Percentiles rank a stretch among this genome's conserved stretches.
Conservation (phyloP, 2,329 filamentous ascomycete genomes). For the Alternaria brassicicola region DNA sequence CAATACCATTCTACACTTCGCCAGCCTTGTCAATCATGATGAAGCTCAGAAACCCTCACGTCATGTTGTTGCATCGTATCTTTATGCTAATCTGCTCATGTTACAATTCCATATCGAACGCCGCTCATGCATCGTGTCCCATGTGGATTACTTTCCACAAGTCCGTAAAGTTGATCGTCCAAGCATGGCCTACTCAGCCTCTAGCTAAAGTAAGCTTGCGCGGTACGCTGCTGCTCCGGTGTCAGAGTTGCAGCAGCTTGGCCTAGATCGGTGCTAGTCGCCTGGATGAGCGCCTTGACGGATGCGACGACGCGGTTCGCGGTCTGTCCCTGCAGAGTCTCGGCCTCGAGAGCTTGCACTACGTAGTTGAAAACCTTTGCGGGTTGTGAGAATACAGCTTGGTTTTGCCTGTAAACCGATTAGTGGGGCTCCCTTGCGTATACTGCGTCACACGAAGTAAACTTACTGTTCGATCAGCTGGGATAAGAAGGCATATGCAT, state of each 20-base stretch:
- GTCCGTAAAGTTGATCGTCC: constrained; percentile 1
- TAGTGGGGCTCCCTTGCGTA: not conserved
- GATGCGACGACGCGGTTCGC: constrained; percentile 76
- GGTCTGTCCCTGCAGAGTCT: constrained; percentile 85
- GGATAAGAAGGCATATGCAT: constrained; percentile 89
- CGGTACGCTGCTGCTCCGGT: constrained; percentile 77
- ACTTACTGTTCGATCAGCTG: constrained; percentile 94
- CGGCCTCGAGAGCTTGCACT: constrained; percentile 85
- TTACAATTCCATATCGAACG: constrained; percentile 2
- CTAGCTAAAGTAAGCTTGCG: constrained; percentile 78
- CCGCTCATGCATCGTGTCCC: constrained; percentile 11
- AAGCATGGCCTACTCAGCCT: constrained; percentile 4
- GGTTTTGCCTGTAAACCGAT: constrained; percentile 71
- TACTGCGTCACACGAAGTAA: not conserved
- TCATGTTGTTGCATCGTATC: not conserved
- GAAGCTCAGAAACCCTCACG: not conserved
- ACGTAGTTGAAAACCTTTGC: constrained; percentile 84
- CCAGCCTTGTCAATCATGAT: not conserved
- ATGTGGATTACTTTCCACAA: constrained; percentile 2
- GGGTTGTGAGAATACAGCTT: constrained; percentile 76
- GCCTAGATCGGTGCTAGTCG: constrained; percentile 75
- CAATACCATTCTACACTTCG: not conserved
- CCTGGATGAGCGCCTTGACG: constrained; percentile 77
- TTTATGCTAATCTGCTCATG: not conserved
- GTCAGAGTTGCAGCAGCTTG: constrained; percentile 77